Base-by-base conservation (phyloP, 495 filamentous ascomycete genomes). In the Bathelium albidoporum region DNA sequence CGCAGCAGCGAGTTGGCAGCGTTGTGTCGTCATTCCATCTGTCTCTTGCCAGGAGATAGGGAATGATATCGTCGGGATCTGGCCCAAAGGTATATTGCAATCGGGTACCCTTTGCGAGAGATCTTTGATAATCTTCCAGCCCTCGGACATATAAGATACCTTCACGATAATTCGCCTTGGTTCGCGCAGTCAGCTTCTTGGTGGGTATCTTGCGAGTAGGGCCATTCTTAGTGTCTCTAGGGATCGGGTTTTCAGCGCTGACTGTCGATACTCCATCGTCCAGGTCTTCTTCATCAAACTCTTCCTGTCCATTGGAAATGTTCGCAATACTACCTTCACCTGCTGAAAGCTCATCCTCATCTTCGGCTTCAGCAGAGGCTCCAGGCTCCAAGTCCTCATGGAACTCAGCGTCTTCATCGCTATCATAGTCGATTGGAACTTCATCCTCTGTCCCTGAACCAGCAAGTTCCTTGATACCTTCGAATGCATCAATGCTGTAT, bases 21-120 rank as follows among this genome's bases (percentile, higher is more conserved):
- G 76, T 77, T 0, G 77, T 73, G 62, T 85, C 79, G 28, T 73
- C 43, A 0, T 72, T 75, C 74, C 76, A 87, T 58, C 75, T 73
- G 55, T 80, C 78, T 59, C 80, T 75, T 61, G 78, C 73, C 65
- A 76, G 75, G 14, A 82, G 32, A 18, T 79, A 64, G 20, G 77
- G 66, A 11, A 77, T 59, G 3, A 82, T 45, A 63, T 85, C 82
- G 58, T 36, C 58, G 18, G 31, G 58, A 24, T 43, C 22, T 18
- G 3, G 58, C 22, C 58, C 58, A 60, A 63, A 59, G 43, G 18
- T 36, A 22, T 36, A 18, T n/a, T 32, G 28, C 18, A 43, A 5
- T 32, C 45, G 28, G 12, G 28, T n/a, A 12, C 28, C 49, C 29
- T 63, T 63, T 3, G 45, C 44, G 49, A n/a, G 16, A 28, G 29